phyloP scores from a whole-genome alignment of 176 grass and related monocot species.

The Paspalum notatum region DNA sequence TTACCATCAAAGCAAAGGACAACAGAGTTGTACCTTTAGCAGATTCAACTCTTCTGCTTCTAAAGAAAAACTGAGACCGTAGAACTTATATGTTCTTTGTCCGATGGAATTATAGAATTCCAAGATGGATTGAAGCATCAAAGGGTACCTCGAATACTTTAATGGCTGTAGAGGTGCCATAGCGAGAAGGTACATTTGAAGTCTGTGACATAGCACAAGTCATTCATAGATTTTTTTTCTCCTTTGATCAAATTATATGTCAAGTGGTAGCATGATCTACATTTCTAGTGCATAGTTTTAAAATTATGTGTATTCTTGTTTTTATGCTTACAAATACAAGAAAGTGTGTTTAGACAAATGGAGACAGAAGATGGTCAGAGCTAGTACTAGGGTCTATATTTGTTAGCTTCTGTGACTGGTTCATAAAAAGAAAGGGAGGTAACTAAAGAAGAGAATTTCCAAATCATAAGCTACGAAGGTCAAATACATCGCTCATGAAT shows the following conservation, averaged over 20 bases:
- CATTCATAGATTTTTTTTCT: conserved; percentile 38
- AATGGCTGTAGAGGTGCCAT: conserved; percentile 28
- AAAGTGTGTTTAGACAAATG: background rate
- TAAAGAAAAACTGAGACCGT: conserved; percentile 35
- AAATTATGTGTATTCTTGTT: background rate
- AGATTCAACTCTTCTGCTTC: conserved; percentile 39
- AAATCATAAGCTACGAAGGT: background rate
- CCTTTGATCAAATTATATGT: conserved; percentile 24
- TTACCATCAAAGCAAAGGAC: conserved; percentile 38
- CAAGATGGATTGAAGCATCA: conserved; percentile 22
- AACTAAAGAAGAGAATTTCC: background rate
- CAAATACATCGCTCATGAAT: conserved; percentile 1
- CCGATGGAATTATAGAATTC: conserved; percentile 33
- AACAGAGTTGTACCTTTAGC: conserved; percentile 43
- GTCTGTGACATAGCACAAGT: conserved; percentile 44
- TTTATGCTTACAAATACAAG: conserved; percentile 16
- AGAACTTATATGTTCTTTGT: conserved; percentile 42
- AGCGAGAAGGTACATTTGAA: conserved; percentile 37
- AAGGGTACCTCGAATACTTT: conserved; percentile 36
- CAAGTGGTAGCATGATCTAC: conserved; percentile 17
- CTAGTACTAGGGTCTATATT: conserved; percentile 2
- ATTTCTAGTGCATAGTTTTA: background rate
- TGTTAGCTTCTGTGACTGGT: background rate
- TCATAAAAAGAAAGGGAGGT: conserved; percentile 3
- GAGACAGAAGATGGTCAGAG: background rate